Evolutionary conservation across 2,329 filamentous ascomycete genomes (phyloP), one percentile per base, ranked within the genome.

Genomic region (Fonsecaea monophora): DNA sequence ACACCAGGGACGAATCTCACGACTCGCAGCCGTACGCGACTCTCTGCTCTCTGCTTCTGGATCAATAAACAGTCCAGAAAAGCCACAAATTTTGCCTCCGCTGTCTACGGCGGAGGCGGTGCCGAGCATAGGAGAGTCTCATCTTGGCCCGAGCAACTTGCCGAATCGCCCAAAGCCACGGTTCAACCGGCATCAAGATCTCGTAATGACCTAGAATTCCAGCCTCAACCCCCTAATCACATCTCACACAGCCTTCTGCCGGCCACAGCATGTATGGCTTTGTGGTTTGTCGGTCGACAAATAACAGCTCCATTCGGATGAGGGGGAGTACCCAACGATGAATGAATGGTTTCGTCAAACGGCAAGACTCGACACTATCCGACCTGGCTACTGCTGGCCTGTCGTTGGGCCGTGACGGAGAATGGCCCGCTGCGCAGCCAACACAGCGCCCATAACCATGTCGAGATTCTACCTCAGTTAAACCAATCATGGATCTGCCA

Each of bases 101-200:
- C 18, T 9, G 21, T 50, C 21, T 5, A 38, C 54, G 9, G 18
- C 35, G 4, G 55, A 30, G n/a, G 8, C 32, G 5, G 42, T 9
- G 12, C 2, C 21, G 21, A 8, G n/a, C 21, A 38, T 5, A 30
- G 15, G 3, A 57, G 45, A 25, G 21, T 13, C 21, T 25, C 8
- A 15, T 40, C 57, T 9, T 4, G 32, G 15, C 10, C 7, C 12
- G 6, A 30, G 10, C 45, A 62, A 21, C 21, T 35, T 6, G 32
- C 21, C 45, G 21, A 53, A 13, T 6, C 10, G 10, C 12, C 30
- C 59, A 42, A 55, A 18, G 42, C 48, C 12, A n/a, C 61, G 62
- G 15, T 69, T 69, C 40, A 54, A 61, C 32, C 65, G 40, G 60
- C 68, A 69, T 37, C 64, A 67, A 38, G 30, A 34, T 9, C 60